phyloP scores from a whole-genome alignment of 208 protist species.

The Leishmania arabica region DNA sequence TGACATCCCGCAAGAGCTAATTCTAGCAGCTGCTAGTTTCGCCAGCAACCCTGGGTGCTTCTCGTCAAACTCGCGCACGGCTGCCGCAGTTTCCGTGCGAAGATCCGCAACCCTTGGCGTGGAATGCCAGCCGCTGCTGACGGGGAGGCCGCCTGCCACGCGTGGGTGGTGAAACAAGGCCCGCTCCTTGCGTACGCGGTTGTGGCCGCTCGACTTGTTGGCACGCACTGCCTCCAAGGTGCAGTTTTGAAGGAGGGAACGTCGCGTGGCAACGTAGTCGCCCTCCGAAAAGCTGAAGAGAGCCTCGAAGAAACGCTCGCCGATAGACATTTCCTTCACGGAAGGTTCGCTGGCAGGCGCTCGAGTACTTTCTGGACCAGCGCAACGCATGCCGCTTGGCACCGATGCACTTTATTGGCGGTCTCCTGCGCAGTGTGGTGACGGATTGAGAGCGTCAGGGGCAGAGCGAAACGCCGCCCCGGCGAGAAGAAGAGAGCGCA shows the following conservation, averaged over 20 bases:
- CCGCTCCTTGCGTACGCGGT: constrained; percentile 20
- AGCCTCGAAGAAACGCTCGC: constrained; percentile 36
- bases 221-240: constrained; percentile 15
- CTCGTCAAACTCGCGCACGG: constrained; percentile 24
- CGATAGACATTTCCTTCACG: background rate
- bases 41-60: constrained; percentile 30
- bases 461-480: background rate
- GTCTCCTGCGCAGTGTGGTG: background rate
- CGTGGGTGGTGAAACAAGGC: constrained; percentile 25
- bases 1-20: background rate
- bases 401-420: background rate
- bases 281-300: constrained; percentile 41
- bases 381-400: background rate
- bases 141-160: constrained; percentile 1
- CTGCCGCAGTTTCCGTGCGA: constrained; percentile 24
- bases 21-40: background rate
- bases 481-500: background rate
- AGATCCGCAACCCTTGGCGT: constrained; percentile 48
- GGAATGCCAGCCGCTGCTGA: constrained; percentile 47
- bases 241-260: constrained; percentile 18
- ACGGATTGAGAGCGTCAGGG: background rate
- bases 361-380: background rate
- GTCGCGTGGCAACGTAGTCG: constrained; percentile 25
- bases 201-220: background rate
- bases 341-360: background rate